A percentile compares a stretch with the other conserved stretches of the same genome.
These are phyloP conservation scores for Boechera divaricarpa DNA, from an alignment of 345 rosid species.

Conservation along the genomic window DNA sequence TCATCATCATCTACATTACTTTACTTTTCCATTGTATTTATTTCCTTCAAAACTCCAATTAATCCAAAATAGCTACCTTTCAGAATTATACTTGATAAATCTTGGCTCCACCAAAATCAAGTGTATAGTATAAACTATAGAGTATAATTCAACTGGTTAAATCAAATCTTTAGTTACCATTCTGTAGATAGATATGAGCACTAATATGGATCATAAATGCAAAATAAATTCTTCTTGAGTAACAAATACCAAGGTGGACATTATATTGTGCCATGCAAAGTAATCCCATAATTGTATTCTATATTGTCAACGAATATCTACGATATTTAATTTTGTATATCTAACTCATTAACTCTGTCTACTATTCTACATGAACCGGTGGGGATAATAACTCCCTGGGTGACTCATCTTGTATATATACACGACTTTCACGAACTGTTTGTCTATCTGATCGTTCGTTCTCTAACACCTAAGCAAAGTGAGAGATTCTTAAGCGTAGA, in stretches of 20 bases:
- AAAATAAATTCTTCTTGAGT: constrained; percentile 19
- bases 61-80: background rate
- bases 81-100: background rate
- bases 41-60: background rate
- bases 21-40: background rate
- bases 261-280: constrained; percentile 20
- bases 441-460: constrained; percentile 37
- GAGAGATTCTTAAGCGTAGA: constrained; percentile 22
- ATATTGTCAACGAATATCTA: constrained; percentile 27
- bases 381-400: constrained; percentile 33
- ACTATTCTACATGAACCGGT: constrained; percentile 44
- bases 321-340: constrained; percentile 37
- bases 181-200: constrained; percentile 6
- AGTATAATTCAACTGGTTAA: background rate
- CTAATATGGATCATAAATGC: constrained; percentile 6
- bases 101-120: constrained; percentile 1
- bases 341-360: constrained; percentile 47
- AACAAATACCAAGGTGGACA: constrained; percentile 28
- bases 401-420: constrained; percentile 29
- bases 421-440: constrained; percentile 13
- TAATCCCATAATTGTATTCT: constrained; percentile 11
- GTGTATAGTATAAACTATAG: background rate
- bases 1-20: constrained; percentile 15
- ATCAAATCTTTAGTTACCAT: background rate
- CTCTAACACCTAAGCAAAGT: constrained; percentile 32